A percentile compares a stretch with the other conserved stretches of the same genome.
phyloP scores from a whole-genome alignment of 176 grass and related monocot species.

The Carex cristatella region DNA sequence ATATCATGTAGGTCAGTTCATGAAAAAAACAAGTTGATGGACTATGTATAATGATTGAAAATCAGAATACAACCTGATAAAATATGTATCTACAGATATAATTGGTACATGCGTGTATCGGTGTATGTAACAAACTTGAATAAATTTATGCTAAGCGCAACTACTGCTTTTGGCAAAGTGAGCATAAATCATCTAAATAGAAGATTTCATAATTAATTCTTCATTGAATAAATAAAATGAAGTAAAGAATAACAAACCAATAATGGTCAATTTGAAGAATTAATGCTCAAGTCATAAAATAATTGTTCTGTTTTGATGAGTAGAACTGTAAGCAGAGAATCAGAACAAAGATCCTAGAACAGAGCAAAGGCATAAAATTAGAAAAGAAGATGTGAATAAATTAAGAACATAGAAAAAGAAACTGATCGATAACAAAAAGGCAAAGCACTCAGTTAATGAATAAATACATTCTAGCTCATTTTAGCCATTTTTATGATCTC shows the following conservation, averaged over 20 bases:
- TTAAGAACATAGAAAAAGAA: background rate
- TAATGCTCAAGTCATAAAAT: background rate
- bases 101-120: background rate
- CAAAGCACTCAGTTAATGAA: background rate
- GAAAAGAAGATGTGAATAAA: background rate
- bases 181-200: background rate
- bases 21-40: background rate
- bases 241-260: background rate
- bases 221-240: background rate
- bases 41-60: background rate
- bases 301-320: background rate
- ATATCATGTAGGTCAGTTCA: background rate
- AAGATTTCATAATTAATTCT: background rate
- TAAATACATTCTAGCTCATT: background rate
- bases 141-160: background rate
- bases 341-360: constrained; percentile 12
- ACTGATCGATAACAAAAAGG: background rate
- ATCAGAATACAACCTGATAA: background rate
- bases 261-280: background rate
- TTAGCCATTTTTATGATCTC: background rate
- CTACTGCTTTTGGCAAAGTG: background rate
- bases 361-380: background rate
- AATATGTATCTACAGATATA: background rate
- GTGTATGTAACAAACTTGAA: background rate
- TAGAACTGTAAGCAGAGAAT: background rate